These are phyloP conservation scores for Salmacisia buchloeana DNA, from an alignment of 1,284 basidiomycete genomes.

Conservation along the genomic window DNA sequence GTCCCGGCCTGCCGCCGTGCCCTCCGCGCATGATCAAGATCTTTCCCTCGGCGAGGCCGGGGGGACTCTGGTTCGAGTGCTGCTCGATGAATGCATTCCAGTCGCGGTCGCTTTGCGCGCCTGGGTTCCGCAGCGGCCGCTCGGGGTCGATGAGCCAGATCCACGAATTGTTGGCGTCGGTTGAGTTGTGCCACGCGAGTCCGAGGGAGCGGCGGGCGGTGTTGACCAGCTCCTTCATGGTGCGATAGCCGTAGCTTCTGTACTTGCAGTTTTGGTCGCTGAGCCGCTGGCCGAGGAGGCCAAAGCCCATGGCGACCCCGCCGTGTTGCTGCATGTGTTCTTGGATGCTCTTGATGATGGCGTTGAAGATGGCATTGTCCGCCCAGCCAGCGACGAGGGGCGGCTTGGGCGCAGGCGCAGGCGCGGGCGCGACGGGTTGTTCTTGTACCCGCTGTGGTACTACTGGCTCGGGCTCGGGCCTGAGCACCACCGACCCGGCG, in stretches of 20 bases:
- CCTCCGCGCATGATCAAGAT: background rate
- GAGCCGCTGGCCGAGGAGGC: background rate
- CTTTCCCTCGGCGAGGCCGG: background rate
- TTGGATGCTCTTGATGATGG: background rate
- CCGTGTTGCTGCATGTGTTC: background rate
- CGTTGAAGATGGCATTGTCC: background rate
- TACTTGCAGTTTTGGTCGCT: background rate
- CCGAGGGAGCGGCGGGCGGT: background rate
- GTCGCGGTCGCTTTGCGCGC: too few relatives aligned
- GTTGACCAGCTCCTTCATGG: background rate
- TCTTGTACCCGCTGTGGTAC: too few relatives aligned
- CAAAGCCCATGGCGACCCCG: background rate
- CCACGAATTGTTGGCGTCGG: background rate
- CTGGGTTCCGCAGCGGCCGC: background rate
- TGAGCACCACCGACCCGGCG: too few relatives aligned
- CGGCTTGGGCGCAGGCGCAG: too few relatives aligned
- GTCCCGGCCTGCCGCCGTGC: too few relatives aligned
- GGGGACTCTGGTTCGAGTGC: background rate
- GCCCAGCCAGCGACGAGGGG: too few relatives aligned
- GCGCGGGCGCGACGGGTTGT: too few relatives aligned
- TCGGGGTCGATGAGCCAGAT: background rate
- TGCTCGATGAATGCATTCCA: background rate
- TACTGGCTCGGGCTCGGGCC: too few relatives aligned
- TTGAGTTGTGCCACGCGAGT: background rate
- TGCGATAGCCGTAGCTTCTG: background rate